Percentiles rank a stretch among this genome's conserved stretches.
Evolutionary conservation across 202 grass and related monocot genomes (phyloP).

Genomic region (Panicum virgatum): DNA sequence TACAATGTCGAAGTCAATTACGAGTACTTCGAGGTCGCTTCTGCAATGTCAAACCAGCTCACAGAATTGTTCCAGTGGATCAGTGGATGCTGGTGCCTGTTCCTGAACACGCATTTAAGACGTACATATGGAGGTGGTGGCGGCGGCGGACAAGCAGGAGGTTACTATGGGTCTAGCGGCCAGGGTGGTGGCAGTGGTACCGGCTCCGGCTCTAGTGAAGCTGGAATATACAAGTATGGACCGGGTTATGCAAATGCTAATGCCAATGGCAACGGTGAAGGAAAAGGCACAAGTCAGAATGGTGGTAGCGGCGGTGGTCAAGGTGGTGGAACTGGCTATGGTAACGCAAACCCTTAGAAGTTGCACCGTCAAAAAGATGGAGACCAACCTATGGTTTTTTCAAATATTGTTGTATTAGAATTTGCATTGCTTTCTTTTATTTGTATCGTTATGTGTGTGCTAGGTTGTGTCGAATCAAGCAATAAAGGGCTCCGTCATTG

Average conservation of each 20-base stretch:
- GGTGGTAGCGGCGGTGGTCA: not conserved
- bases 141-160: constrained; percentile 14
- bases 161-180: not conserved
- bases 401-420: not conserved
- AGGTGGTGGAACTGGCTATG: constrained; percentile 15
- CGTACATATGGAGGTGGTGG: not conserved
- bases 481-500: not conserved
- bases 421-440: not conserved
- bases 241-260: not conserved
- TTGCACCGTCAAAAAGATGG: not conserved
- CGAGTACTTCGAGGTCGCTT: not conserved
- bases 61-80: not conserved
- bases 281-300: not conserved
- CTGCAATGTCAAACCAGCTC: not conserved
- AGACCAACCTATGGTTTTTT: not conserved
- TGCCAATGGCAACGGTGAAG: not conserved
- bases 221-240: not conserved
- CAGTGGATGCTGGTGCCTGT: not conserved
- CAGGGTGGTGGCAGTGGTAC: constrained; percentile 11
- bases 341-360: not conserved
- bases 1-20: not conserved
- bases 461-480: not conserved
- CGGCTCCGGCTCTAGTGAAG: not conserved
- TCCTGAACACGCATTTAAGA: not conserved
- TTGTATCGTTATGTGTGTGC: not conserved